Base-by-base conservation (phyloP, 2,329 filamentous ascomycete species). In the Diaporthe ilicicola region DNA sequence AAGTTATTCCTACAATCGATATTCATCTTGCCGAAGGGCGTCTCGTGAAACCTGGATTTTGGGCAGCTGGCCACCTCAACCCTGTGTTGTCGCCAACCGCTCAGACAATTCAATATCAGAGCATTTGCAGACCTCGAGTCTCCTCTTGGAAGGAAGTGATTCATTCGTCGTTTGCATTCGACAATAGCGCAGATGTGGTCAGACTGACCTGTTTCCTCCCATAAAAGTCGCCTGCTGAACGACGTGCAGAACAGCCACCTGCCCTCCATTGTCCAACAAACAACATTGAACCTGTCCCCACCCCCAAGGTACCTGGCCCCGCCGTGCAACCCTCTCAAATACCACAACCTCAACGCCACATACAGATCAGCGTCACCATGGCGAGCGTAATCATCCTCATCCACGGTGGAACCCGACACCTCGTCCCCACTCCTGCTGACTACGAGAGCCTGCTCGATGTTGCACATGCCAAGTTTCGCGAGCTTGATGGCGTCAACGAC, bases 401-500 rank as follows among this genome's bases (percentile, higher is more conserved):
- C 42, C 46, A 62, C 8, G 24, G 19, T 15, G 19, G 32, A 4
- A 32, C 17, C 19, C 19, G 27, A 15, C 27, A 34, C 7, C 42
- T 48, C 27, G 17, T 62, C 19, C 27, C 15, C 19, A 62, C 34
- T 42, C 56, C 56, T 17, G 27, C 37, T 10, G 9, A 34, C 42
- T 62, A 34, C 56, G 29, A 3, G 1, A 4, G 6, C 27, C 27
- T 62, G 42, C 7, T 62, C 13, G 19, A 10, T 3, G 3, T 34
- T 8, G 12, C 42, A n/a, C 27, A 19, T 8, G 6, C 2, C 19
- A 62, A 48, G 19, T 48, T 62, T 4, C 19, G 2, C 13, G 13
- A 44, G 13, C 42, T 39, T 6, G 0, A 29, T 7, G 1, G 2
- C 2, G 13, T n/a, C 42, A 1, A 8, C 9, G 3, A n/a, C 1